Conservation (phyloP, 2,329 filamentous ascomycete genomes). For the Amylocarpus encephaloides region DNA sequence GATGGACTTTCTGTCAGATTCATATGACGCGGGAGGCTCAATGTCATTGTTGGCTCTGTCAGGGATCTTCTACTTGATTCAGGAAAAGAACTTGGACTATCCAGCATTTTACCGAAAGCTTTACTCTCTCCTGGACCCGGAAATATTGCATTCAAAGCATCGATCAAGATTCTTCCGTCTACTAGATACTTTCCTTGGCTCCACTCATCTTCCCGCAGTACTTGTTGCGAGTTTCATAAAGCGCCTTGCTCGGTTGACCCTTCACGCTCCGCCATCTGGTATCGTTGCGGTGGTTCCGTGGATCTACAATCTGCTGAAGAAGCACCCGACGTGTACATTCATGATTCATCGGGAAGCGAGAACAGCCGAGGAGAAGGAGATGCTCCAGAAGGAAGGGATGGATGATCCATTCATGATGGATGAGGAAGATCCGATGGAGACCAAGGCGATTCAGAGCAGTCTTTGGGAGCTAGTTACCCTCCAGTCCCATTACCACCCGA, state of each 20-base stretch:
- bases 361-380: conserved; percentile 49
- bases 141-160: conserved; percentile 88
- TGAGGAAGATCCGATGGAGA: conserved; percentile 78
- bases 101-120: conserved; percentile 89
- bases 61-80: conserved; percentile 91
- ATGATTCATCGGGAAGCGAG: conserved; percentile 80
- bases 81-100: conserved; percentile 91
- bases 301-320: conserved; percentile 90
- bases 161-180: conserved; percentile 89
- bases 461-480: conserved; percentile 92
- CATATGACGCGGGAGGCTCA: conserved; percentile 79
- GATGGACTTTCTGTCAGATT: conserved; percentile 95
- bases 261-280: conserved; percentile 84
- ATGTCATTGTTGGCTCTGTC: conserved; percentile 83
- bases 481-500: conserved; percentile 92
- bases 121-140: conserved; percentile 82
- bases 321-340: conserved; percentile 85
- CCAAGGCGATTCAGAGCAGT: conserved; percentile 81
- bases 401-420: conserved; percentile 70
- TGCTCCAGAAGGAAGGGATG: conserved; percentile 53
- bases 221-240: conserved; percentile 96
- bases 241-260: conserved; percentile 72
- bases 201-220: conserved; percentile 84
- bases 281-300: conserved; percentile 86
- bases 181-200: conserved; percentile 82